A percentile compares a stretch with the other conserved stretches of the same genome.
Evolutionary conservation across 768 basidiomycete genomes (phyloP).

Genomic region (Stropharia rugosoannulata): DNA sequence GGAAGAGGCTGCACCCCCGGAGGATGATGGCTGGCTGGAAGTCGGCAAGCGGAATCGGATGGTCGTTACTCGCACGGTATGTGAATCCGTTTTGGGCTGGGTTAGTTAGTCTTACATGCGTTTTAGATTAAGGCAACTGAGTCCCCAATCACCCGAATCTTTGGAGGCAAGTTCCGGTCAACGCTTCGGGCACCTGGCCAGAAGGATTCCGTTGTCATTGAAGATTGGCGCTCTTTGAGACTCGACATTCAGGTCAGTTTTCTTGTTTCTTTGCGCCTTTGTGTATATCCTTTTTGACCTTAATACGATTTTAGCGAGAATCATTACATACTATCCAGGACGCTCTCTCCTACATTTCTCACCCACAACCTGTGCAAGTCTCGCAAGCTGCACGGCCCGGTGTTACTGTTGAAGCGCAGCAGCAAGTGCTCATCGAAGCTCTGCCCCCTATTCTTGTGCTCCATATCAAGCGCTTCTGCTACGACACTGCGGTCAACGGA

Average conservation of each 20-base stretch:
- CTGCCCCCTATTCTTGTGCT: slow-evolving; percentile 84
- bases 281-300: neutral
- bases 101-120: neutral
- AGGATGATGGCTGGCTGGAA: slow-evolving; percentile 85
- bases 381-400: slow-evolving; percentile 56
- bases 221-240: slow-evolving; percentile 88
- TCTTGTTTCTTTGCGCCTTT: slow-evolving; percentile 4
- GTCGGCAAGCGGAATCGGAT: slow-evolving; percentile 87
- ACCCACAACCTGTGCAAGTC: slow-evolving; percentile 80
- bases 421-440: slow-evolving; percentile 67
- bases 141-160: slow-evolving; percentile 88
- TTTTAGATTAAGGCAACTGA: slow-evolving; percentile 73
- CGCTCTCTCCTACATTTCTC: slow-evolving; percentile 74
- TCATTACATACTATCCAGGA: slow-evolving; percentile 78
- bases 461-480: slow-evolving; percentile 90
- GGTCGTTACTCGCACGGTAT: slow-evolving; percentile 76
- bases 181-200: slow-evolving; percentile 79
- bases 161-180: slow-evolving; percentile 90
- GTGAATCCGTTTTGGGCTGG: slow-evolving; percentile 24
- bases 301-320: slow-evolving; percentile 52
- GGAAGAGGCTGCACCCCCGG: slow-evolving; percentile 37
- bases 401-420: slow-evolving; percentile 64
- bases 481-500: slow-evolving; percentile 70
- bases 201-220: slow-evolving; percentile 84
- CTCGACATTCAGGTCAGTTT: slow-evolving; percentile 83